Conservation (phyloP, 331 rosid genomes). For the Saraca asoca region DNA sequence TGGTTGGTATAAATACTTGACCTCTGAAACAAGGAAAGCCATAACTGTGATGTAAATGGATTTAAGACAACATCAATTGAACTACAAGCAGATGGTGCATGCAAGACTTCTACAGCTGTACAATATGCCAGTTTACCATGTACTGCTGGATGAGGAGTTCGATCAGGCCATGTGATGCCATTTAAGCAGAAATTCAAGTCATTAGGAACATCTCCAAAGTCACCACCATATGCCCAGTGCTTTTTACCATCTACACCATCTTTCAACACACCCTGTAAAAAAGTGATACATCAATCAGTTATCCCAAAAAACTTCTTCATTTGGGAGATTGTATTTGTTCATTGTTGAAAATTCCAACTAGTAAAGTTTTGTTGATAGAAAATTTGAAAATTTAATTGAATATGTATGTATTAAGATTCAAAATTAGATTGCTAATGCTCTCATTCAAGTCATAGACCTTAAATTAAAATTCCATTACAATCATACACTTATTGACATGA, state of each 20-base stretch:
- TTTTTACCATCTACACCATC: constrained; percentile 55
- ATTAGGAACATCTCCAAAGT: constrained; percentile 84
- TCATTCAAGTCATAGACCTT: neutral
- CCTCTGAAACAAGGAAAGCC: constrained; percentile 59
- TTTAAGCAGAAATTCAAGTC: constrained; percentile 88
- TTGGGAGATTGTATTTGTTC: neutral
- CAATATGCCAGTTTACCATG: constrained; percentile 57
- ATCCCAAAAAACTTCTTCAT: neutral
- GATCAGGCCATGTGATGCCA: constrained; percentile 85
- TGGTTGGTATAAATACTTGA: constrained; percentile 83
- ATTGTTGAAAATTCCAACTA: neutral
- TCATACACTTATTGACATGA: neutral
- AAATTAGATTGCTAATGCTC: too few relatives aligned
- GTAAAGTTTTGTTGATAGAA: neutral
- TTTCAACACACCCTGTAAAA: constrained; percentile 66
- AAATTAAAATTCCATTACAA: neutral
- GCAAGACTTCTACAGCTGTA: neutral
- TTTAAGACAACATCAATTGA: neutral
- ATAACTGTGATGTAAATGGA: constrained; percentile 30
- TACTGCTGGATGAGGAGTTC: constrained; percentile 92
- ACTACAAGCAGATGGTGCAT: neutral
- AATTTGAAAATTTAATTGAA: neutral
- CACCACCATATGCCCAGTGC: constrained; percentile 98
- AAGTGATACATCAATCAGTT: constrained; percentile 21
- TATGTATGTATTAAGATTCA: neutral